These are phyloP conservation scores for Yamadazyma sp. DNA, from an alignment of 1,139 yeast genomes.

Conservation along the genomic window DNA sequence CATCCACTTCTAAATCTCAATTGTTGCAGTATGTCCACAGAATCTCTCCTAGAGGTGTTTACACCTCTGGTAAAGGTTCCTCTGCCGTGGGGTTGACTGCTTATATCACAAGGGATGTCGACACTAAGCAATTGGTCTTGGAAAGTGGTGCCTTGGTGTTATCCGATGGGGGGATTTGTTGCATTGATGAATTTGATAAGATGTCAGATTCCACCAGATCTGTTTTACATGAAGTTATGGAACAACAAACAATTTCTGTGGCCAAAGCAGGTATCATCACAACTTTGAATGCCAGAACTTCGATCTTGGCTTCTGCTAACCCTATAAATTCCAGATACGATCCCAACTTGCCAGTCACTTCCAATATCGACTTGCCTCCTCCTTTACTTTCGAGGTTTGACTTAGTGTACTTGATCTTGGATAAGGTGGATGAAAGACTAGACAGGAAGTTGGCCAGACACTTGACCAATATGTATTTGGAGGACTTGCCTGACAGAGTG, in stretches of 20 bases:
- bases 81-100: conserved; percentile 99
- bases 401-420: conserved; percentile 85
- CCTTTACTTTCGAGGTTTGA: conserved; percentile 93
- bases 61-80: conserved; percentile 97
- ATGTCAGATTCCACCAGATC: conserved; percentile 95
- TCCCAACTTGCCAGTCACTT: conserved; percentile 89
- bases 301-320: conserved; percentile 93
- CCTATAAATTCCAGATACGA: conserved; percentile 97
- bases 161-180: conserved; percentile 98
- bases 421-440: conserved; percentile 81
- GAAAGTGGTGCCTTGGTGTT: conserved; percentile 96
- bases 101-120: conserved; percentile 90
- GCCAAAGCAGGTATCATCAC: conserved; percentile 99
- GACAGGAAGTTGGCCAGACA: conserved; percentile 90
- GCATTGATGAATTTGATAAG: conserved; percentile 98
- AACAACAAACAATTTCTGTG: conserved; percentile 95
- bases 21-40: conserved; percentile 91
- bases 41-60: conserved; percentile 96
- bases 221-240: conserved; percentile 98
- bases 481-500: conserved; percentile 79
- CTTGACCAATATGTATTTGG: conserved; percentile 87
- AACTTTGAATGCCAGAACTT: conserved; percentile 92
- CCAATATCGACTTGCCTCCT: conserved; percentile 94
- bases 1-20: conserved; percentile 96
- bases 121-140: conserved; percentile 86